Percentiles rank a stretch among this genome's conserved stretches.
Conservation (phyloP, 345 rosid genomes). For the Pistacia integerrima region DNA sequence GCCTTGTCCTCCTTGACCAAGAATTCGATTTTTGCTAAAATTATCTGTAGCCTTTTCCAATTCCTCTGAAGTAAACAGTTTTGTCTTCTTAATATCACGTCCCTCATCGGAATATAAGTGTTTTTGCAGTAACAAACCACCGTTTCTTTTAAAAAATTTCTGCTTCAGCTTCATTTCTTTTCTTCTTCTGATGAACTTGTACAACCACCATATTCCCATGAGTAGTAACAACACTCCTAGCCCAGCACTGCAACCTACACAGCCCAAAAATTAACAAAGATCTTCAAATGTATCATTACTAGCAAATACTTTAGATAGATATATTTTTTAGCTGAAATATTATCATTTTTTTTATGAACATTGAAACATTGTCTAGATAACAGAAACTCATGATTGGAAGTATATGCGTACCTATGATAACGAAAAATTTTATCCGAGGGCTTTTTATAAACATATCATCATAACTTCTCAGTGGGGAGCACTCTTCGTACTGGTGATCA, state of each 20-base stretch:
- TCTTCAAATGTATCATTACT: too few relatives aligned
- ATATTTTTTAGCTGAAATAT: too few relatives aligned
- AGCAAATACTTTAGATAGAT: too few relatives aligned
- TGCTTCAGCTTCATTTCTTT: background rate
- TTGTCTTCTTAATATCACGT: background rate
- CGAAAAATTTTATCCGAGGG: too few relatives aligned
- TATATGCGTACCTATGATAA: too few relatives aligned
- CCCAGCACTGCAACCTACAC: background rate
- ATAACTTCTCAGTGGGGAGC: too few relatives aligned
- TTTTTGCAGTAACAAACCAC: background rate
- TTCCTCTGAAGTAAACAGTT: background rate
- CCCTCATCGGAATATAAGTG: background rate
- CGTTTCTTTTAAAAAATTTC: background rate
- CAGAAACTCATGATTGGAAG: too few relatives aligned
- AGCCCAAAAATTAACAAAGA: too few relatives aligned
- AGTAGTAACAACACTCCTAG: background rate
- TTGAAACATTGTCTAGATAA: too few relatives aligned
- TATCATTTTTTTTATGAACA: too few relatives aligned
- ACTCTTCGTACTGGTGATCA: too few relatives aligned
- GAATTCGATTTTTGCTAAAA: background rate
- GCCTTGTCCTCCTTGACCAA: background rate
- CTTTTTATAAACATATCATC: too few relatives aligned
- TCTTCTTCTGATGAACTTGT: background rate
- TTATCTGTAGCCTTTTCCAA: background rate
- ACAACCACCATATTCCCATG: background rate